Base-by-base conservation (phyloP, 306 rosid genomes). In the Dryas drummondii region DNA sequence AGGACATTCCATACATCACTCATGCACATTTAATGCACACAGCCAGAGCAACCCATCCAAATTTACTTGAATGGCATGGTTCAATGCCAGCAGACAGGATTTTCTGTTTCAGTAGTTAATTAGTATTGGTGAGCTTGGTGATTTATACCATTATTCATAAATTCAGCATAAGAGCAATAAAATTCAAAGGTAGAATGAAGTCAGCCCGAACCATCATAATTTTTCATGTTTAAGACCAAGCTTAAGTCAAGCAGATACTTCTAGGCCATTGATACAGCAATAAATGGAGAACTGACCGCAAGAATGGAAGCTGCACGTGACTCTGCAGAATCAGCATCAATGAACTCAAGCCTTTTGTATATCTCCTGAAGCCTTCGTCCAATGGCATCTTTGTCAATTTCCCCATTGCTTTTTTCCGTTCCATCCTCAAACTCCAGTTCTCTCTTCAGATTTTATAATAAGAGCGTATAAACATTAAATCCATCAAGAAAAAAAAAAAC, bases 231-330 rank as follows among this genome's bases (percentile, higher is more conserved):
- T 5, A 61, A 58, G n/a, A 58, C 11, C 22, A 41, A 57, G 48
- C 73, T 47, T 19, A 53, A 37, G 68, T 61, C 41, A 82, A 41
- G 62, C 12, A 48, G 15, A 54, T 13, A 70, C 73, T 75, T 40
- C 2, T 2, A 75, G 64, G 53, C 54, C 71, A 78, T 52, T 65
- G 49, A 75, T 68, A 14, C 74, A 58, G 60, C 57, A 75, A 82
- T 57, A 53, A 73, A 80, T 50, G 68, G 76, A 66, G 53, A 77
- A 85, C 98, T 88, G 80, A 94, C 99, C 3, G 99, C 99, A 80
- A 94, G 96, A 80, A 94, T 94, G 22, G 99, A 82, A 69, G 98
- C 99, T 49, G 99, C 99, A 19, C 98, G 97, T 75, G 97, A 74
- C 84, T 90, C 99, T 6, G 98, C 97, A 76, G 99, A 81, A 86